phyloP scores from a whole-genome alignment of 441 rosid species.

The Erodium trifolium region DNA sequence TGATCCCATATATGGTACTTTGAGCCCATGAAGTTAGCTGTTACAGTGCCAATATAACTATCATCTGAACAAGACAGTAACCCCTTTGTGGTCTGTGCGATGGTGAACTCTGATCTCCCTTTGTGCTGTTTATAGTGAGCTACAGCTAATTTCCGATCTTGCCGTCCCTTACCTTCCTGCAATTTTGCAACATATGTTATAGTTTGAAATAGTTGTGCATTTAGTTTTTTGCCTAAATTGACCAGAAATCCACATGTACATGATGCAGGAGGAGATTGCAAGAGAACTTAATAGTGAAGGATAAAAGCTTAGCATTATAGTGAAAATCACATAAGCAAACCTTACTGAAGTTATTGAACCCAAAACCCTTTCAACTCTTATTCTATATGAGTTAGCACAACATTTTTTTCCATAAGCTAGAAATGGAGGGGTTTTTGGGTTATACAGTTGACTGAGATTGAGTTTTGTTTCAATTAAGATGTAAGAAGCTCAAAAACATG shows the following conservation, averaged over 20 bases:
- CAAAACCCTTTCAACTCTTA: neutral
- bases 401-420: neutral
- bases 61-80: constrained; percentile 57
- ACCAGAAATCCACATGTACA: neutral
- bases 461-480: no score
- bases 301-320: neutral
- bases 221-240: neutral
- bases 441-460: no score
- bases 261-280: neutral
- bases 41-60: constrained; percentile 57
- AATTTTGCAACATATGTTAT: constrained; percentile 21
- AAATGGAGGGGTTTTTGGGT: neutral
- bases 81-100: constrained; percentile 69
- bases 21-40: constrained; percentile 80
- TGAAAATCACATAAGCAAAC: neutral
- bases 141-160: constrained; percentile 77
- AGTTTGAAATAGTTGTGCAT: neutral
- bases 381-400: neutral
- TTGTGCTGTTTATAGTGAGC: constrained; percentile 56
- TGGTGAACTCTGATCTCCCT: constrained; percentile 54
- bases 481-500: no score
- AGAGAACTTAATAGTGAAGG: neutral
- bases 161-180: constrained; percentile 86
- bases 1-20: constrained; percentile 76
- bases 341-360: neutral